These are phyloP conservation scores for Calonectria naviculata DNA, from an alignment of 2,329 filamentous ascomycete genomes.

Conservation along the genomic window DNA sequence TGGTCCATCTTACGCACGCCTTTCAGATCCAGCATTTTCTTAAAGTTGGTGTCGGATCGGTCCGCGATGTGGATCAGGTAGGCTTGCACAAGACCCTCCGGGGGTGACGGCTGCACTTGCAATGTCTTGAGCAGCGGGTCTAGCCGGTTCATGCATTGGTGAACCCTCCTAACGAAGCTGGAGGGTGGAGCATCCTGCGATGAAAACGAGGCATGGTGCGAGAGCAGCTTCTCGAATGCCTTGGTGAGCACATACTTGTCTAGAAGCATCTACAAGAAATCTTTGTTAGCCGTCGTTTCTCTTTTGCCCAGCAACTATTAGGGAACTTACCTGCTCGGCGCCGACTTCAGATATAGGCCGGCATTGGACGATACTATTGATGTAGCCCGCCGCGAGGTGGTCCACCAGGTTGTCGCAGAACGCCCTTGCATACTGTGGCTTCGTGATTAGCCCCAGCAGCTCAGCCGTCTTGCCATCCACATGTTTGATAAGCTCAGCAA, in stretches of 20 bases:
- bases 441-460: constrained; percentile 81
- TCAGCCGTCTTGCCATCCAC: constrained; percentile 79
- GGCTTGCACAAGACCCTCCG: constrained; percentile 94
- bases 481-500: constrained; percentile 80
- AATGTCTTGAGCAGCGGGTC: constrained; percentile 96
- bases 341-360: constrained; percentile 93
- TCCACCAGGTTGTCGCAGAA: constrained; percentile 98
- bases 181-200: constrained; percentile 55
- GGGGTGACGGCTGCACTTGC: constrained; percentile 90
- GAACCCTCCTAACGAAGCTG: constrained; percentile 87
- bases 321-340: constrained; percentile 79
- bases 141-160: constrained; percentile 84
- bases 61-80: constrained; percentile 98
- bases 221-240: constrained; percentile 77
- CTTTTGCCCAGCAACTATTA: background rate
- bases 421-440: constrained; percentile 92
- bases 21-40: constrained; percentile 95
- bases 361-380: constrained; percentile 87
- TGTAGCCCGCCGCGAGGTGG: constrained; percentile 81
- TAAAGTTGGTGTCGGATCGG: constrained; percentile 93
- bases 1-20: constrained; percentile 90
- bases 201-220: constrained; percentile 64
- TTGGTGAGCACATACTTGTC: constrained; percentile 94
- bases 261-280: constrained; percentile 79
- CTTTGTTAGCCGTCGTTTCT: constrained; percentile 34